phyloP scores from a whole-genome alignment of 805 yeast genomes.

The Saturnispora sekii region DNA sequence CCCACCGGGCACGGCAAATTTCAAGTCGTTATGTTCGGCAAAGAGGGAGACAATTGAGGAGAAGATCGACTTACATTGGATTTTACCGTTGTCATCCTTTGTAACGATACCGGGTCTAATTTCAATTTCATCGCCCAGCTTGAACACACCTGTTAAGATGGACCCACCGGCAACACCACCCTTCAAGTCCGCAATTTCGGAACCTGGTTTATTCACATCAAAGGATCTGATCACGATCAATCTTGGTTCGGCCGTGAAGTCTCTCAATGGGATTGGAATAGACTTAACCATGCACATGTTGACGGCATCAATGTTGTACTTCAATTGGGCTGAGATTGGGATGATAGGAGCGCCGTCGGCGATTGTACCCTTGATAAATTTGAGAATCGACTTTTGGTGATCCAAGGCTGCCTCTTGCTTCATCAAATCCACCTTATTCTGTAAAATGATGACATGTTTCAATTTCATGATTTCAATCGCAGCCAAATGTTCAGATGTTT shows the following conservation, averaged over 20 bases:
- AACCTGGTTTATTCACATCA: slow-evolving; percentile 98
- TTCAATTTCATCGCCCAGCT: slow-evolving; percentile 96
- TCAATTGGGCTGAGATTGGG: slow-evolving; percentile 97
- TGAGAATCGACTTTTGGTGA: slow-evolving; percentile 86
- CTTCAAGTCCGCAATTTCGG: slow-evolving; percentile 90
- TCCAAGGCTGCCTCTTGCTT: slow-evolving; percentile 93
- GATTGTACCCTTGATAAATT: slow-evolving; percentile 92
- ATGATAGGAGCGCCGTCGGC: slow-evolving; percentile 99
- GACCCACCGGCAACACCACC: slow-evolving; percentile 99
- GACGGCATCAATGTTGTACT: slow-evolving; percentile 97
- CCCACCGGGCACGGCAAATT: slow-evolving; percentile 99
- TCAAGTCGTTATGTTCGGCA: slow-evolving; percentile 96
- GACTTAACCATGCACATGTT: slow-evolving; percentile 92
- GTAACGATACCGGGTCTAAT: slow-evolving; percentile 99
- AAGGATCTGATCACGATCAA: slow-evolving; percentile 96
- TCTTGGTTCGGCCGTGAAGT: slow-evolving; percentile 87
- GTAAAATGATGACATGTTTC: slow-evolving; percentile 91
- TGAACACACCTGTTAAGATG: slow-evolving; percentile 92
- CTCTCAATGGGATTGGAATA: slow-evolving; percentile 95
- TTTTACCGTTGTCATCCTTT: slow-evolving; percentile 77
- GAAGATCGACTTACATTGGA: slow-evolving; percentile 92
- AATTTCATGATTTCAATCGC: slow-evolving; percentile 99
- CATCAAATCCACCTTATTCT: slow-evolving; percentile 98
- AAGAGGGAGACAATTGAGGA: slow-evolving; percentile 88
- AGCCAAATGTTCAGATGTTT: slow-evolving; percentile 97